Base-by-base conservation (phyloP, 202 grass and related monocot genomes). In the Panicum hallii region DNA sequence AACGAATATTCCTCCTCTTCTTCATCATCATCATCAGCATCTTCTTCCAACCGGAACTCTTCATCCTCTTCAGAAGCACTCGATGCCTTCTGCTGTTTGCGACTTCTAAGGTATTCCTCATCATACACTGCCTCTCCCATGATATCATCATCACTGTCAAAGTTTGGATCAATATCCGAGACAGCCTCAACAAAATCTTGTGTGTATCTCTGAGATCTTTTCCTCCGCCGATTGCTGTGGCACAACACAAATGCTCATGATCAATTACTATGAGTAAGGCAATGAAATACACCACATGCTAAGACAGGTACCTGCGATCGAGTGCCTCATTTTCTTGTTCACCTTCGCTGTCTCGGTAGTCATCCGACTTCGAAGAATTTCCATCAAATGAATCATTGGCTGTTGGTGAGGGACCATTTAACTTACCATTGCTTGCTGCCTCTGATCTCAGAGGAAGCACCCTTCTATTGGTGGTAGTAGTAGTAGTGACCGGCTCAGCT, bases 61-160 rank as follows among this genome's bases (percentile, higher is more conserved):
- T 99, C 97, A 47, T 99, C 97, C 20, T 85, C 97, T 83, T 99
- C 97, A 32, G 97, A 99, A 45, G 84, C 93, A 40, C 97, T 99
- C 32, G 89, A 90, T 64, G 79, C 43, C 46, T 93, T 94, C 70
- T 91, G 87, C 13, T 89, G 91, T 86, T 97, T 96, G 56, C 91
- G 91, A 72, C 32, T 99, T 92, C 89, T 92, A 63, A 99, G 74
- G 83, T 99, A 99, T 82, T 94, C 93, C 2, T 99, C 97, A 54
- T 99, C 97, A 70, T 99, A 99, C 19, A 94, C 97, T 36, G 94
- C 97, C 86, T 99, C 97, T 30, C 97, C 97, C 67, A 99, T 93
- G 77, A 99, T 99, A 78, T 99, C 97, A 79, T 99, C 97, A 20
- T 98, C 95, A 0, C 93, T 98, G 34, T 92, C 89, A 28, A 89